These are phyloP conservation scores for Neofusicoccum sp. DNA, from an alignment of 2,329 filamentous ascomycete genomes.

Conservation along the genomic window DNA sequence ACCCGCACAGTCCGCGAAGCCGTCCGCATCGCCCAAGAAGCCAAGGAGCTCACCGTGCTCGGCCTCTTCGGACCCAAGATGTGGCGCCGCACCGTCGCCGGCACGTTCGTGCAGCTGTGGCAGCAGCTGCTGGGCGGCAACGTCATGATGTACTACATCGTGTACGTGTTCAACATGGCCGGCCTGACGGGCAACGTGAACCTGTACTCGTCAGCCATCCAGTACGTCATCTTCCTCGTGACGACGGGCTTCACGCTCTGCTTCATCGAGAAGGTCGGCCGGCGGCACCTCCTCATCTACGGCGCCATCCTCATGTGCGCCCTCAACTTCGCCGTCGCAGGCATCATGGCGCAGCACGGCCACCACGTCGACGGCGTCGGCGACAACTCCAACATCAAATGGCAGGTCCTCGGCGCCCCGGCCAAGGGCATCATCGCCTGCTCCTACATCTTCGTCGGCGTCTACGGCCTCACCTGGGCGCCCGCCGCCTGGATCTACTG, in stretches of 20 bases:
- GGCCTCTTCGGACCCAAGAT: conserved; percentile 36
- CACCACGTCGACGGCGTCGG: conserved; percentile 38
- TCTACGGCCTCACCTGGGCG: conserved; percentile 43
- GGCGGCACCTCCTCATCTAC: conserved; percentile 55
- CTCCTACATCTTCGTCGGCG: conserved; percentile 46
- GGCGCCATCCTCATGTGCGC: conserved; percentile 60
- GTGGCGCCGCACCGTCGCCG: conserved; percentile 58
- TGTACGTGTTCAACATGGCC: conserved; percentile 56
- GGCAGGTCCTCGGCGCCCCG: conserved; percentile 32
- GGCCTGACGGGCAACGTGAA: conserved; percentile 27
- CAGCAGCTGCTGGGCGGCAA: conserved; percentile 47
- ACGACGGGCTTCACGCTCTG: conserved; percentile 61
- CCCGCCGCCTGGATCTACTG: conserved; percentile 38
- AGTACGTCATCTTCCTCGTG: conserved; percentile 63
- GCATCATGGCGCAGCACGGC: conserved; percentile 60
- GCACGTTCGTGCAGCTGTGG: conserved; percentile 58
- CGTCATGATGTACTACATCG: conserved; percentile 50
- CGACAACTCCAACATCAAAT: conserved; percentile 41
- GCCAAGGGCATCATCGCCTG: conserved; percentile 53
- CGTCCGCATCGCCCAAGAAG: conserved; percentile 11
- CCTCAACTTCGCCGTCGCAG: conserved; percentile 59
- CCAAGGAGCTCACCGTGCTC: conserved; percentile 9
- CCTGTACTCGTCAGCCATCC: conserved; percentile 43
- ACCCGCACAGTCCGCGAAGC: conserved; percentile 13
- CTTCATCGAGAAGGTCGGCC: conserved; percentile 59